Percentiles rank a stretch among this genome's conserved stretches.
These are phyloP conservation scores for Gomphus sp. DNA, from an alignment of 1,284 basidiomycete species.

Conservation along the genomic window DNA sequence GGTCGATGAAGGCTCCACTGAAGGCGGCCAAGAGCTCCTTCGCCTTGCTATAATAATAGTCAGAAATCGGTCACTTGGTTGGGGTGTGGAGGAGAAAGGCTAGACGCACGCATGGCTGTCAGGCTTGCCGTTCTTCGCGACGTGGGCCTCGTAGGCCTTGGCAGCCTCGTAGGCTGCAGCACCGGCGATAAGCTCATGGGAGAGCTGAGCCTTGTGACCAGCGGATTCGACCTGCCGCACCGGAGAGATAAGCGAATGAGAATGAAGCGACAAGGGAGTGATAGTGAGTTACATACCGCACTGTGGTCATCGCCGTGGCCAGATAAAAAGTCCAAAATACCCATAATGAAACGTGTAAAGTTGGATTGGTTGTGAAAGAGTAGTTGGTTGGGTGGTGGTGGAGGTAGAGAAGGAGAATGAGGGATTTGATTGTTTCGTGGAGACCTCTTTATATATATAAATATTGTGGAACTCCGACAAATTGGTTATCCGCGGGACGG, in stretches of 20 bases:
- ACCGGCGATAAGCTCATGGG: constrained; percentile 42
- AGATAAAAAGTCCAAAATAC: not conserved
- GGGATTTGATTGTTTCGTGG: too few relatives aligned
- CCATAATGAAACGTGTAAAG: not conserved
- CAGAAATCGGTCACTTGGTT: not conserved
- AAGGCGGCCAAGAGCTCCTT: constrained; percentile 39
- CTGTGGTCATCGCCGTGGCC: not conserved
- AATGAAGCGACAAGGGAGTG: not conserved
- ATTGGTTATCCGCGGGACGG: not conserved
- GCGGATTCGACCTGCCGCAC: not conserved
- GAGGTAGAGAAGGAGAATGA: not conserved
- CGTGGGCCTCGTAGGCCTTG: constrained; percentile 46
- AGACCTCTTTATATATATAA: not conserved
- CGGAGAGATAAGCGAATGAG: not conserved
- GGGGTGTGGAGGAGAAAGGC: not conserved
- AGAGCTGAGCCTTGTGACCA: constrained; percentile 41
- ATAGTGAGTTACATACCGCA: not conserved
- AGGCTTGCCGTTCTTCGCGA: constrained; percentile 34
- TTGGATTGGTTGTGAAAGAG: not conserved
- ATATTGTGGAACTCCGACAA: not conserved
- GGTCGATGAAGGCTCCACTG: constrained; percentile 36
- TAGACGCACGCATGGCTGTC: constrained; percentile 23
- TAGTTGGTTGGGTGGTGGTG: not conserved
- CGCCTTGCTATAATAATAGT: constrained; percentile 21
- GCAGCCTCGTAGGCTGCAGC: constrained; percentile 31